Base-by-base conservation (phyloP, 495 filamentous ascomycete species). In the Aspergillus hancockii region DNA sequence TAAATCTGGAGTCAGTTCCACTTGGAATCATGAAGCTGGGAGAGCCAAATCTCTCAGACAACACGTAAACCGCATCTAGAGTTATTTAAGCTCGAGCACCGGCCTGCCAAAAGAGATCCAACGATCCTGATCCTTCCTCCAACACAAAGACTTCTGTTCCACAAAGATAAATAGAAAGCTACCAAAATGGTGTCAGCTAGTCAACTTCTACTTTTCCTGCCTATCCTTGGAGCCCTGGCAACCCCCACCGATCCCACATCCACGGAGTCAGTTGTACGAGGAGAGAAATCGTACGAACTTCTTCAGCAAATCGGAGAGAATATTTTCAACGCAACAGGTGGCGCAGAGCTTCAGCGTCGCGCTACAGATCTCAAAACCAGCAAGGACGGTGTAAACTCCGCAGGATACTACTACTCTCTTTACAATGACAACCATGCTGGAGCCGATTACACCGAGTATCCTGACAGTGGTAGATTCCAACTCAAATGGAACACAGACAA, bases 351-450 rank as follows among this genome's bases (percentile, higher is more conserved):
- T 22, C 6, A 46, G 2, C 2, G 43, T 19, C 23, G 18, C 0
- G 25, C 21, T 19, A 19, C 19, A 49, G 0, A 19, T 21, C 19
- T 19, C 19, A 67, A 78, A 68, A 54, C 32, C 34, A 54, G 52
- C 12, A 9, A 32, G 22, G 52, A 54, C 36, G 52, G 52, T 8
- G 32, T 54, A 13, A 21, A 54, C 52, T 18, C 32, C 23, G 32
- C 52, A 14, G 32, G 52, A 1, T 54, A 38, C 32, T 54, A 54
- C 36, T 54, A 54, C 52, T 54, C 34, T 1, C n/a, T 54, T 21
- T 54, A 54, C 32, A 54, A 54, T 16, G 34, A 36, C 32, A 54
- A 54, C 52, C n/a, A 34, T 7, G 52, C 52, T 14, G 52, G 38
- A 4, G 34, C 38, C 4, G 36, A 40, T 16, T 54, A 54, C 36